Percentiles rank a stretch among this genome's conserved stretches.
Conservation (phyloP, 257 asterid species). For the Ilex aquifolium region DNA sequence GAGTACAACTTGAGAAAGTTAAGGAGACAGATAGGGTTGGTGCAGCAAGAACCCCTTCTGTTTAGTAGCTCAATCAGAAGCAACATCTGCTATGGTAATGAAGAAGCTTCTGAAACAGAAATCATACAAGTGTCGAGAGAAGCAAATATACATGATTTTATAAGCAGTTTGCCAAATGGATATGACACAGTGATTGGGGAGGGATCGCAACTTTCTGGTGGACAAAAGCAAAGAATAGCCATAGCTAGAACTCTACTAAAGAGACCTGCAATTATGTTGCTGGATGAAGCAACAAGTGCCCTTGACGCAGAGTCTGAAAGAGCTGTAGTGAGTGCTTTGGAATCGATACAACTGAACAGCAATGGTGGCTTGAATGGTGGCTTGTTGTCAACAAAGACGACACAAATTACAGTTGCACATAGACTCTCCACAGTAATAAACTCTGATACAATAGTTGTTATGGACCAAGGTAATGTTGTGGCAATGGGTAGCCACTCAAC, state of each 20-base stretch:
- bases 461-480: conserved; percentile 66
- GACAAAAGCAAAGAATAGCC: conserved; percentile 76
- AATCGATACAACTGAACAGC: conserved; percentile 28
- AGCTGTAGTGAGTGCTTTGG: conserved; percentile 48
- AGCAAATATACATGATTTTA: conserved; percentile 63
- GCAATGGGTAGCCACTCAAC: conserved; percentile 59
- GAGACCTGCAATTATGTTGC: conserved; percentile 64
- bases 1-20: conserved; percentile 42
- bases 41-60: conserved; percentile 75
- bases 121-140: conserved; percentile 50
- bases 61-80: conserved; percentile 70
- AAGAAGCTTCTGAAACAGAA: conserved; percentile 66
- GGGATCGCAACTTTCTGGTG: conserved; percentile 84
- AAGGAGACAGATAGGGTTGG: conserved; percentile 59
- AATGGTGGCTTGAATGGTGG: conserved; percentile 1
- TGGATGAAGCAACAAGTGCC: conserved; percentile 85
- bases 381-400: conserved; percentile 22
- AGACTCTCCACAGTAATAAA: conserved; percentile 68
- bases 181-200: conserved; percentile 66
- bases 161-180: conserved; percentile 64
- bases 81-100: conserved; percentile 62
- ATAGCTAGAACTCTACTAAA: conserved; percentile 60
- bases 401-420: conserved; percentile 63
- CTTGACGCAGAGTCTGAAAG: conserved; percentile 78
- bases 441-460: conserved; percentile 60